Percentiles rank a stretch among this genome's conserved stretches.
Evolutionary conservation across 805 yeast species (phyloP).

Genomic region (Candida odintsovae): DNA sequence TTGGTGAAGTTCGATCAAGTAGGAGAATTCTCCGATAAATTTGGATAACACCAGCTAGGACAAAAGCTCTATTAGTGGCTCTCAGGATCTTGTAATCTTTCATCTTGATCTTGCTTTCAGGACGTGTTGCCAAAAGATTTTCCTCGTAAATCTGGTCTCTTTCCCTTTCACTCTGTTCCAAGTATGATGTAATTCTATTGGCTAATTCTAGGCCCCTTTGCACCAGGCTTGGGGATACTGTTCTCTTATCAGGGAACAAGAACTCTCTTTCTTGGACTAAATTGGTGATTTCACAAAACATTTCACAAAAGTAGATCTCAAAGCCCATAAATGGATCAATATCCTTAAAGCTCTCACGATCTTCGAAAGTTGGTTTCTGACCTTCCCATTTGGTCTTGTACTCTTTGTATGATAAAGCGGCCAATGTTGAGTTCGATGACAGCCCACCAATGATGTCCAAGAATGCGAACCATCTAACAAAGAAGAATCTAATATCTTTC

Average conservation of each 20-base stretch:
- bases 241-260: conserved; percentile 12
- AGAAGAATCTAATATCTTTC: conserved; percentile 37
- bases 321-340: conserved; percentile 64
- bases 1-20: conserved; percentile 38
- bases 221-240: conserved; percentile 3
- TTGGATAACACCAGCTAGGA: conserved; percentile 48
- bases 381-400: conserved; percentile 18
- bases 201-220: conserved; percentile 36
- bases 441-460: conserved; percentile 59
- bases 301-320: conserved; percentile 55
- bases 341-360: conserved; percentile 29
- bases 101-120: conserved; percentile 1
- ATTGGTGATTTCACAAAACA: conserved; percentile 43
- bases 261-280: conserved; percentile 29
- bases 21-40: conserved; percentile 52
- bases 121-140: conserved; percentile 7
- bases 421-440: conserved; percentile 38
- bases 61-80: conserved; percentile 48
- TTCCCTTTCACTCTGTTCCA: conserved; percentile 20
- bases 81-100: conserved; percentile 25
- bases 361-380: conserved; percentile 7
- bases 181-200: conserved; percentile 23
- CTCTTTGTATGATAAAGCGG: conserved; percentile 26
- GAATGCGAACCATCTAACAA: conserved; percentile 65
- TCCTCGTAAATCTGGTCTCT: conserved; percentile 21